These are phyloP conservation scores for Gloeopeniophorella convolvens DNA, from an alignment of 768 basidiomycete genomes.

Conservation along the genomic window DNA sequence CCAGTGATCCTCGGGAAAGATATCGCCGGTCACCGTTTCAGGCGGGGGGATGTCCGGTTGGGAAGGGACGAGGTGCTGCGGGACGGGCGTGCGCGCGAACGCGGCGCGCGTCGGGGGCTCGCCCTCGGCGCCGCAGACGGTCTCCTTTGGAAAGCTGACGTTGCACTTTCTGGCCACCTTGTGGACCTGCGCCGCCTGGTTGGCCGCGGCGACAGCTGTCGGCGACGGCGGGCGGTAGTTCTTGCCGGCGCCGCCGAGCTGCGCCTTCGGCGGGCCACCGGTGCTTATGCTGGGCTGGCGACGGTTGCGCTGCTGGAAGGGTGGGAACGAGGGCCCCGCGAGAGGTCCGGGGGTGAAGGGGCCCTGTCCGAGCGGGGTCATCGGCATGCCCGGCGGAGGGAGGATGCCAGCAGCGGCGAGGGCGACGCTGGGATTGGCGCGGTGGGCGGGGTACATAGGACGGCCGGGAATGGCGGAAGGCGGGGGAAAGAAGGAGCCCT, in stretches of 20 bases:
- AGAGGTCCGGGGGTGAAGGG: slow-evolving; percentile 50
- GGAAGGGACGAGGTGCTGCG: slow-evolving; percentile 30
- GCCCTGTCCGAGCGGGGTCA: slow-evolving; percentile 54
- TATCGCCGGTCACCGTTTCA: slow-evolving; percentile 41
- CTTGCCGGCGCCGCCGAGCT: slow-evolving; percentile 70
- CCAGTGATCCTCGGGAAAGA: slow-evolving; percentile 61
- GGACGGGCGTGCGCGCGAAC: slow-evolving; percentile 60
- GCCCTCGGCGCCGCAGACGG: slow-evolving; percentile 32
- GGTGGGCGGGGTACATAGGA: slow-evolving; percentile 42
- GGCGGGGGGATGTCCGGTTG: slow-evolving; percentile 26
- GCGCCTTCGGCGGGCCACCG: slow-evolving; percentile 86
- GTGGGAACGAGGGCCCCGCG: slow-evolving; percentile 33
- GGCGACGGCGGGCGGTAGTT: slow-evolving; percentile 67
- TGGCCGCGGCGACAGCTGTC: slow-evolving; percentile 24
- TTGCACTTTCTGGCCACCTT: slow-evolving; percentile 65
- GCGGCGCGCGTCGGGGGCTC: slow-evolving; percentile 37
- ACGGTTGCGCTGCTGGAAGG: slow-evolving; percentile 46
- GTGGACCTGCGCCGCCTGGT: background rate
- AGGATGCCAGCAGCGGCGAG: slow-evolving; percentile 57
- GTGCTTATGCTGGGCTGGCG: slow-evolving; percentile 62
- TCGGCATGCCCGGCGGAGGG: slow-evolving; percentile 47
- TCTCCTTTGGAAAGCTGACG: slow-evolving; percentile 73
- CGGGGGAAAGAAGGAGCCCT: slow-evolving; percentile 52
- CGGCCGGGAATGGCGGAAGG: slow-evolving; percentile 46
- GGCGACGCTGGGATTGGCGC: slow-evolving; percentile 53